A percentile compares a stretch with the other conserved stretches of the same genome.
Conservation (phyloP, 495 filamentous ascomycete genomes). For the Penicillium verhagenii region DNA sequence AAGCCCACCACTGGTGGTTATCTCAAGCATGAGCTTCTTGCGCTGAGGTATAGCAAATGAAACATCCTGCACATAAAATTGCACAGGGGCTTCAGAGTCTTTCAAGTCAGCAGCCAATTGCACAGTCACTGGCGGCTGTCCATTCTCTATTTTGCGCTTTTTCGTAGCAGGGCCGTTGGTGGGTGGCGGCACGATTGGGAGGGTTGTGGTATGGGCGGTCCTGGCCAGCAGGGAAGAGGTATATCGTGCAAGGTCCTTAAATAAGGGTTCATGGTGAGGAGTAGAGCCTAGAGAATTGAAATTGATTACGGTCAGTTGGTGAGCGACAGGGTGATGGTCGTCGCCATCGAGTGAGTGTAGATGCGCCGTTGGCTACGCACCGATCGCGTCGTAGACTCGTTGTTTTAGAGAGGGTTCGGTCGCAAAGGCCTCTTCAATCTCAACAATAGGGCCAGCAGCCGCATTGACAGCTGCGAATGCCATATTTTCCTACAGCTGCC, state of each 20-base stretch:
- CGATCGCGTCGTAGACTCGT: constrained; percentile 51
- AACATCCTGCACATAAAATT: constrained; percentile 65
- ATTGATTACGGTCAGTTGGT: constrained; percentile 14
- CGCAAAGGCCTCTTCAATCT: constrained; percentile 48
- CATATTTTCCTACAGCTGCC: constrained; percentile 32
- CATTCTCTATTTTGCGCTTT: constrained; percentile 58
- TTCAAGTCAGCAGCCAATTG: constrained; percentile 44
- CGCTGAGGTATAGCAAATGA: constrained; percentile 79
- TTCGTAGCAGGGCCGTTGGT: constrained; percentile 44
- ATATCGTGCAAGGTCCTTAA: constrained; percentile 51
- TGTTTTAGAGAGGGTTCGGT: constrained; percentile 43
- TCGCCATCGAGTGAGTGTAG: constrained; percentile 10
- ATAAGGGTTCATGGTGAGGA: constrained; percentile 42
- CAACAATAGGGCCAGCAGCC: constrained; percentile 23
- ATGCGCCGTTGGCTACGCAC: constrained; percentile 32
- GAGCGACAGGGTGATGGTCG: not conserved
- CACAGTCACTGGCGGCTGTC: constrained; percentile 38
- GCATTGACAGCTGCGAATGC: constrained; percentile 47
- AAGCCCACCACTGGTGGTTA: constrained; percentile 56
- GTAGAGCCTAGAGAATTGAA: constrained; percentile 28
- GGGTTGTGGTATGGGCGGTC: constrained; percentile 25
- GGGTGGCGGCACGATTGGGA: constrained; percentile 24
- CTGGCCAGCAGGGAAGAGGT: constrained; percentile 45
- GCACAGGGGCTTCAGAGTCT: constrained; percentile 32
- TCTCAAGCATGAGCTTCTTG: constrained; percentile 85